Evolutionary conservation across 2,329 filamentous ascomycete species (phyloP), one percentile per base, ranked within the genome.

Genomic region (Talaromyces rugulosus): DNA sequence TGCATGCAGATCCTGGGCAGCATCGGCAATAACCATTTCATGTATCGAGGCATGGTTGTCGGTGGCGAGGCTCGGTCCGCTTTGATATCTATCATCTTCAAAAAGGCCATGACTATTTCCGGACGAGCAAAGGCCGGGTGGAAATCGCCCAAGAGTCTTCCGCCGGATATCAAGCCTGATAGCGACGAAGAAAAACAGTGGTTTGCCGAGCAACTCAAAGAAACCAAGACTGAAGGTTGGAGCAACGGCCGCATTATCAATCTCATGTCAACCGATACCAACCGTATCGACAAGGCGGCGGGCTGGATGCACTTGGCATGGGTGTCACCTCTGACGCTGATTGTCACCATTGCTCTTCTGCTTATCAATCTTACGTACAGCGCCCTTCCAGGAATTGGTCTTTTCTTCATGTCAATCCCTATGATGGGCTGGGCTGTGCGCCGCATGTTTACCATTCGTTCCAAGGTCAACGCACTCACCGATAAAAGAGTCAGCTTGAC

Each of bases 241-340:
- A 87, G 88, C 61, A 96, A 96, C 68, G 93, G 93, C 30, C 86
- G 91, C 66, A 90, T 96, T 56, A 87, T 94, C 74, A 96, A 94
- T 70, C 73, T 97, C 66, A 96, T 96, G 92, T 92, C 90, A 63
- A 91, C 93, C 42, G 92, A 97, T 72, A 95, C 92, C 0, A 95
- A 95, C 75, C 91, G 92, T 70, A 81, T 97, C 62, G 92, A 96
- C 70, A 90, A 92, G 72, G 91, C 91, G 4, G 91, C 85, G 33
- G 91, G 90, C 40, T 82, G 96, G 72, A 93, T 96, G 75, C 93
- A 97, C 74, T 84, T 96, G 78, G 81, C 89, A 31, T 97, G 93
- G 93, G 91, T 90, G 1, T 87, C 90, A 0, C 92, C 93, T 0
- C 79, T 96, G 36, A 82, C 89, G 36, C 87, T 91, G 63, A 69